Conservation (phyloP, 768 basidiomycete species). For the Boletellus ananas region DNA sequence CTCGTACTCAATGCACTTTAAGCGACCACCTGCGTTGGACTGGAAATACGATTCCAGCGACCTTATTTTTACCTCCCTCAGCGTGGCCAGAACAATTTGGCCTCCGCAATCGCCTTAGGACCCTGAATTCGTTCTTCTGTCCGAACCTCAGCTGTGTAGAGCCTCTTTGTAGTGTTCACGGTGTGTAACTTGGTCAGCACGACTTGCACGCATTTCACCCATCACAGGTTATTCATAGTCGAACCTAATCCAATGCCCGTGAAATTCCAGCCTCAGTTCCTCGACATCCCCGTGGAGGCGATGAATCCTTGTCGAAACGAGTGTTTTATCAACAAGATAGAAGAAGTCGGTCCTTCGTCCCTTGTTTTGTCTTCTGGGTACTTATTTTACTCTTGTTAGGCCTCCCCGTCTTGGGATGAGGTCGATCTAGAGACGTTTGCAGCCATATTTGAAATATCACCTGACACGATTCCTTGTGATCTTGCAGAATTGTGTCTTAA, state of each 20-base stretch:
- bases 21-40: slow-evolving; percentile 33
- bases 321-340: slow-evolving; percentile 23
- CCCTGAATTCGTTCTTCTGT: slow-evolving; percentile 45
- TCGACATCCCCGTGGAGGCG: slow-evolving; percentile 5
- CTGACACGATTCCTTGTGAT: slow-evolving; percentile 50
- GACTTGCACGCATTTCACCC: slow-evolving; percentile 13
- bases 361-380: background rate
- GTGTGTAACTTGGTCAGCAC: slow-evolving; percentile 28
- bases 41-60: slow-evolving; percentile 22
- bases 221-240: slow-evolving; percentile 18
- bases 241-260: slow-evolving; percentile 18
- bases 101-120: slow-evolving; percentile 31
- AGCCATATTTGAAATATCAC: slow-evolving; percentile 39
- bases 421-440: slow-evolving; percentile 39
- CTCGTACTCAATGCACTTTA: slow-evolving; percentile 5
- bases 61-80: slow-evolving; percentile 9
- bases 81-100: slow-evolving; percentile 9
- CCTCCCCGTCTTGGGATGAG: slow-evolving; percentile 35
- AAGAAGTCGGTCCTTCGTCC: slow-evolving; percentile 12
- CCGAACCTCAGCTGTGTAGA: slow-evolving; percentile 48
- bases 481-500: slow-evolving; percentile 52
- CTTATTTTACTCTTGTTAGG: slow-evolving; percentile 6
- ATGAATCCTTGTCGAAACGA: slow-evolving; percentile 23
- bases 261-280: background rate
- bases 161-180: slow-evolving; percentile 48